phyloP scores from a whole-genome alignment of 345 rosid species.

The Acer saccharum region DNA sequence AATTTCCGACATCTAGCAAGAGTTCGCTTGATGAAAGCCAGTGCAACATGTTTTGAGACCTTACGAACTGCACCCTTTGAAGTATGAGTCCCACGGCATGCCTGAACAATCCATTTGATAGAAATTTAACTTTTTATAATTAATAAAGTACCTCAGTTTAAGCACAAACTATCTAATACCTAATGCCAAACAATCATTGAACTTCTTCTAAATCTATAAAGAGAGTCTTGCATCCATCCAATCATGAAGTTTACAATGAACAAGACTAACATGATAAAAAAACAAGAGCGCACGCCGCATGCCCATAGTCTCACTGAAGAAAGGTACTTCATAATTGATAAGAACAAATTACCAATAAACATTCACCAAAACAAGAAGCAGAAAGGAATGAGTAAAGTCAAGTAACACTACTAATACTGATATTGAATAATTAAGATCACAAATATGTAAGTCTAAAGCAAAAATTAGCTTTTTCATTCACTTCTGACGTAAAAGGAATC shows the following conservation, averaged over 20 bases:
- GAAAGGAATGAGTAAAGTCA: neutral
- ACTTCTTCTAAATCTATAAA: neutral
- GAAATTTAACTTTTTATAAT: neutral
- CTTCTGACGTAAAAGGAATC: neutral
- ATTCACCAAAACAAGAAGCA: neutral
- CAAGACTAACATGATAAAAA: neutral
- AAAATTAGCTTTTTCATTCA: neutral
- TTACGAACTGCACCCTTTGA: constrained; percentile 64
- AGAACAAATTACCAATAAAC: neutral
- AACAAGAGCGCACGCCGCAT: neutral
- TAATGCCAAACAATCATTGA: neutral
- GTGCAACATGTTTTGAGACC: constrained; percentile 75
- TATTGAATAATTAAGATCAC: neutral
- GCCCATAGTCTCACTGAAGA: neutral
- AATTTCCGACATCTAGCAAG: constrained; percentile 70
- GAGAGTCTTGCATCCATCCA: neutral
- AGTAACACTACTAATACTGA: neutral
- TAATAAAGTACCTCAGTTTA: neutral
- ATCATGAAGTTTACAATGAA: neutral
- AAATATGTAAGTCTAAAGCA: neutral
- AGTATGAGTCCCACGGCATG: constrained; percentile 67
- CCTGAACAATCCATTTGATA: constrained; percentile 43
- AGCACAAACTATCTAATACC: neutral
- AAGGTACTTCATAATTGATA: neutral
- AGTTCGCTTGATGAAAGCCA: constrained; percentile 72